Evolutionary conservation across 139 green algal genomes (phyloP), one percentile per base, ranked within the genome.

Genomic region (Spirogloea muscicola): DNA sequence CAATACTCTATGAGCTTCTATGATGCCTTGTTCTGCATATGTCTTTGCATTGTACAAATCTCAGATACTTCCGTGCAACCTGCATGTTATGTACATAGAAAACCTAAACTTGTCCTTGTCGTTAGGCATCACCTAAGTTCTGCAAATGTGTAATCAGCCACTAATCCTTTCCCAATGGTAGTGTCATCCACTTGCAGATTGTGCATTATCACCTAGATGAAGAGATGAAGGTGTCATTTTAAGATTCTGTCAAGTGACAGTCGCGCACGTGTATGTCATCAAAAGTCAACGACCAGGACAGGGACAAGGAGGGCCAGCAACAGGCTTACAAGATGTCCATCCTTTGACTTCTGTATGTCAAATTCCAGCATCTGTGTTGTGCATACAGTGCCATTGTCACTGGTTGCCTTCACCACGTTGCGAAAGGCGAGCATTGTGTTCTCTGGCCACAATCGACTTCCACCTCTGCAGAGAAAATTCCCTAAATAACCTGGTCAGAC

Each of bases 341-440:
- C 66, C 21, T 6, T 74, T 16, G 66, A 52, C 25, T 68, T 34
- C 16, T 74, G 66, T 18, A 74, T 40, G 25, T 74, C 66, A 68
- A 74, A 68, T 29, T 74, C 66, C 21, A 74, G 18, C 21, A 74
- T 2, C 4, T 74, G 66, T 0, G 66, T 74, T 33, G 46, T 38
- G 6, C 29, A 34, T 42, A 59, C 43, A 25, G 33, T 5, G 33
- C 60, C 60, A 69, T 7, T 42, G 6, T 42, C 60, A 42, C 43
- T 33, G 27, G 13, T 69, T 7, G 6, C 34, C 27, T 42, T 48
- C n/a, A 49, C 48, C 13, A 48, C 49, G 27, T 68, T 74, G 66
- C 48, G 66, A 6, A 68, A 74, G 3, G 66, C 48, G 0, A 74
- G 55, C 66, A 74, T 74, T 29, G 66, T 74, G 48, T 74, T 74